Percentiles rank a stretch among this genome's conserved stretches.
Evolutionary conservation across 2,329 filamentous ascomycete genomes (phyloP).

Genomic region (Trichoderma koningii): DNA sequence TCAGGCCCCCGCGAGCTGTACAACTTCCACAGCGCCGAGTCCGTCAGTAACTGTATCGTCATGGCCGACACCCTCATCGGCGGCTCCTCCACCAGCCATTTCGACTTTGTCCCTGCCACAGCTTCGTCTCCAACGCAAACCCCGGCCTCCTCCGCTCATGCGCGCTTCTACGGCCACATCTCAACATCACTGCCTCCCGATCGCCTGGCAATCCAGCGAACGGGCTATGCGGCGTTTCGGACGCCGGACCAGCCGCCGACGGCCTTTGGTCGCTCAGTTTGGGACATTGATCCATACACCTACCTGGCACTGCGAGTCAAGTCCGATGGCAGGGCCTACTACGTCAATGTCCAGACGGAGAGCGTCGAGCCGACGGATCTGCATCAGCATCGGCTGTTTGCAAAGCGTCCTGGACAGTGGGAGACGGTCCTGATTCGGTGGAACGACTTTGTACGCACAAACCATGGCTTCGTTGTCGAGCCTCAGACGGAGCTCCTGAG

Average conservation of each 20-base stretch:
- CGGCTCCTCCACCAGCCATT: conserved; percentile 73
- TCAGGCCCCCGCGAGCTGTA: conserved; percentile 65
- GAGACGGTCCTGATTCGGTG: conserved; percentile 92
- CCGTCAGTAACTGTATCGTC: conserved; percentile 62
- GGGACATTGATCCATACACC: conserved; percentile 86
- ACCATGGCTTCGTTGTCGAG: conserved; percentile 87
- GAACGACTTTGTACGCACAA: conserved; percentile 92
- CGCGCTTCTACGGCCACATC: conserved; percentile 83
- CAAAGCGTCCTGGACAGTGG: conserved; percentile 80
- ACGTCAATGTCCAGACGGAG: conserved; percentile 94
- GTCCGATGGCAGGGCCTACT: conserved; percentile 88
- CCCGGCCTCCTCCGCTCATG: conserved; percentile 51
- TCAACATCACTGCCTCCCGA: conserved; percentile 80
- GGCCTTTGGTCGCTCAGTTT: conserved; percentile 81
- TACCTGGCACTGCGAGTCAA: conserved; percentile 88
- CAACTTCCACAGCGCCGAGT: conserved; percentile 57
- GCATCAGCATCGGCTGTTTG: conserved; percentile 88
- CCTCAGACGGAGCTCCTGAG: conserved; percentile 88
- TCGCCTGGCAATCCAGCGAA: conserved; percentile 71
- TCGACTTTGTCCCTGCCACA: conserved; percentile 61
- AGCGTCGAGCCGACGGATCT: conserved; percentile 92
- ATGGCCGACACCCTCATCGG: conserved; percentile 89
- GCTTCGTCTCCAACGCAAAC: not conserved
- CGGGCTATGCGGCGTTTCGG: conserved; percentile 87
- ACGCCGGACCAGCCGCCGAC: conserved; percentile 76